These are phyloP conservation scores for Plenodomus lindquistii DNA, from an alignment of 2,329 filamentous ascomycete species.

Conservation along the genomic window DNA sequence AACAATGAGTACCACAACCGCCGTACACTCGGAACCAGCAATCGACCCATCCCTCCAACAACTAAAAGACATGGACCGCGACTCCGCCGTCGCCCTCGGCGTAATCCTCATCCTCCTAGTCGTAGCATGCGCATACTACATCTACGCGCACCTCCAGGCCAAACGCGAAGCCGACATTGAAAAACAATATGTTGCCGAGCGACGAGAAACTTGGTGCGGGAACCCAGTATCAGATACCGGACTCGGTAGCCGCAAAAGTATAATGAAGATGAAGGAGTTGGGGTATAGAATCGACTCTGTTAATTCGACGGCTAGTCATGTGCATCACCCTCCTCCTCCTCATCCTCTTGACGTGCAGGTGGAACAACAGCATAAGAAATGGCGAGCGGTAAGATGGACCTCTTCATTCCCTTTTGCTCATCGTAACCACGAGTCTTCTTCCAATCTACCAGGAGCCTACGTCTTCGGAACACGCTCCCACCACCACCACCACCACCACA, in stretches of 20 bases:
- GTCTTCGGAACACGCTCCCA: background rate
- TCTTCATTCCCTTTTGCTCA: too few species aligned
- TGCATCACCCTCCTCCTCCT: too few species aligned
- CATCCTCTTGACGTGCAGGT: too few species aligned
- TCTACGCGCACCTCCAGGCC: background rate
- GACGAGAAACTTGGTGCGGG: background rate
- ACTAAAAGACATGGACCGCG: conserved; percentile 5
- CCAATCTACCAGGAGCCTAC: background rate
- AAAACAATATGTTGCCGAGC: background rate
- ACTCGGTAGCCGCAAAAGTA: too few species aligned
- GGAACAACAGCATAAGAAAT: too few species aligned
- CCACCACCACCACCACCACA: background rate
- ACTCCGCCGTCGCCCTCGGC: conserved; percentile 16
- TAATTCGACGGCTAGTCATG: too few species aligned
- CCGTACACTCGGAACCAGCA: background rate
- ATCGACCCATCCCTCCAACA: background rate
- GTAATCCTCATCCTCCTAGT: conserved; percentile 6
- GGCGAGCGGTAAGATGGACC: too few species aligned
- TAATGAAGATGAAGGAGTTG: too few species aligned
- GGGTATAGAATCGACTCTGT: too few species aligned
- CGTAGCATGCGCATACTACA: background rate
- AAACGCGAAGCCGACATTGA: background rate
- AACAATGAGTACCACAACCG: background rate
- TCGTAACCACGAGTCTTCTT: too few species aligned
- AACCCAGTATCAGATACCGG: too few species aligned